Base-by-base conservation (phyloP, 306 rosid species). In the Cucurbita moschata region DNA sequence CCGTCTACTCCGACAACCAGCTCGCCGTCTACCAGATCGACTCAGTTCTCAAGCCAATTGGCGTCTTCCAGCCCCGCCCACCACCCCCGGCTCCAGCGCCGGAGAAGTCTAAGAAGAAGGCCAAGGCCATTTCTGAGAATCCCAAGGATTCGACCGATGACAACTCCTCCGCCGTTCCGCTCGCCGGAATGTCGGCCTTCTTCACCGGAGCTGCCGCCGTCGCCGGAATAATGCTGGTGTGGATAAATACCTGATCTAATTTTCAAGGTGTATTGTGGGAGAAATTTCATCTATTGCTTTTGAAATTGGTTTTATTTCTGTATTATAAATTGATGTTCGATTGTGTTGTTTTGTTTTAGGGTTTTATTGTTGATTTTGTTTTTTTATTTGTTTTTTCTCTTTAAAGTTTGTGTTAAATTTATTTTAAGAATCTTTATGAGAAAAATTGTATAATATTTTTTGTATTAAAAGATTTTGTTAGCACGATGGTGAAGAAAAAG, bases 11-110 rank as follows among this genome's bases (percentile, higher is more conserved):
- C 1, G 96, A 90, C 68, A 74, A 72, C 43, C 92, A 90, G 70
- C 88, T 90, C 0, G 96, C 89, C 6, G 81, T 90, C 67, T 90
- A 90, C 35, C 86, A 86, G 39, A 80, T 90, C 19, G 92, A 90
- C 67, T 84, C 80, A 64, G 92, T 86, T 57, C 85, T 90, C 52
- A 84, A 83, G 55, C 92, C 96, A 3, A 64, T 85, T 9, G 89
- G 85, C 6, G 79, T 90, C 76, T 86, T 90, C 2, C 83, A 67
- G 5, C 86, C 92, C 2, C 44, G 76, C 8, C 82, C 19, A 12
- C 76, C 8, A 65, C 68, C 83, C 10, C 96, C 92, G 0, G 84
- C 90, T 0, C 92, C 92, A 0, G 78, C 83, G 0, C 89, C 87
- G 0, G 72, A 60, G 16, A 79, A 79, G 68, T 74, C 89, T 9